These are phyloP conservation scores for Citrus trifoliata DNA, from an alignment of 345 rosid species.

Conservation along the genomic window DNA sequence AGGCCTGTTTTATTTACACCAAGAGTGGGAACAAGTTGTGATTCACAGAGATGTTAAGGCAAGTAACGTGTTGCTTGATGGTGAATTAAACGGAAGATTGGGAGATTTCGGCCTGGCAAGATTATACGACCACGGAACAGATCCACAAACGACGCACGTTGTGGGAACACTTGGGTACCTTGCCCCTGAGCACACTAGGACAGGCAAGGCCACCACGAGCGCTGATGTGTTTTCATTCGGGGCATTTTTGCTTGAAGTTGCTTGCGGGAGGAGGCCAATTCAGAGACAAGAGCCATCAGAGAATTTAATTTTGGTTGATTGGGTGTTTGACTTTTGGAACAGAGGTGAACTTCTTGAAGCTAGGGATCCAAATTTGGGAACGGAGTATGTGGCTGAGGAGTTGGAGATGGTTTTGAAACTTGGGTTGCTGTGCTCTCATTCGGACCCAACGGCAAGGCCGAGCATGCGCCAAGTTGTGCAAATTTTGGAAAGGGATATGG, in stretches of 20 bases:
- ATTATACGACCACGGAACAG: constrained; percentile 53
- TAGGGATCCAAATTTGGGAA: constrained; percentile 36
- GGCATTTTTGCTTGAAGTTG: constrained; percentile 62
- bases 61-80: constrained; percentile 58
- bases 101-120: constrained; percentile 71
- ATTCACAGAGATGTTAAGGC: constrained; percentile 69
- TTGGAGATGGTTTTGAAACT: constrained; percentile 52
- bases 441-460: constrained; percentile 44
- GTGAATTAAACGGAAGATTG: constrained; percentile 45
- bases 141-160: constrained; percentile 54
- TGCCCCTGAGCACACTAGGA: constrained; percentile 57
- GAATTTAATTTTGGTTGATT: constrained; percentile 35
- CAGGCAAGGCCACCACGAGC: constrained; percentile 47
- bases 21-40: constrained; percentile 70
- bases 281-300: constrained; percentile 17
- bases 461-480: constrained; percentile 59
- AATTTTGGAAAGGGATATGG: constrained; percentile 39
- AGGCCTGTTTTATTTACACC: constrained; percentile 50
- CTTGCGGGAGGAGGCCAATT: constrained; percentile 52
- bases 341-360: constrained; percentile 39
- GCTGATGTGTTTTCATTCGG: constrained; percentile 61
- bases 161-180: constrained; percentile 63
- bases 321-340: constrained; percentile 40
- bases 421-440: constrained; percentile 55
- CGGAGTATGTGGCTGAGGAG: constrained; percentile 36